A percentile compares a stretch with the other conserved stretches of the same genome.
These are phyloP conservation scores for Mycosphaerelloides madeirae DNA, from an alignment of 2,329 filamentous ascomycete species.

Conservation along the genomic window DNA sequence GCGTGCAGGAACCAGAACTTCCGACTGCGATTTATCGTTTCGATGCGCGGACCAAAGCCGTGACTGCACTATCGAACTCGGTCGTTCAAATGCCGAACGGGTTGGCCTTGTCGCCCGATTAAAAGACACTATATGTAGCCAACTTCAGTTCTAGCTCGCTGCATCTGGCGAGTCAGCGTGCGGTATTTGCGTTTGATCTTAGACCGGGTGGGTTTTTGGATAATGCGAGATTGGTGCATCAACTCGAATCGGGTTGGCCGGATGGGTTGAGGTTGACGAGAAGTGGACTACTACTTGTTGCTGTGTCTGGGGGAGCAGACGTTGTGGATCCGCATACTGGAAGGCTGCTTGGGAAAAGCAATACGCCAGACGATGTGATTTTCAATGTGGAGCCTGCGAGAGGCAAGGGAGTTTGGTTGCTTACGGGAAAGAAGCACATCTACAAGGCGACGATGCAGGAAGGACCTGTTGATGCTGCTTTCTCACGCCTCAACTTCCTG, in stretches of 20 bases:
- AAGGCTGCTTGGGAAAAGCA: slow-evolving; percentile 52
- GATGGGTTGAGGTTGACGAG: slow-evolving; percentile 18
- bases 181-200: slow-evolving; percentile 31
- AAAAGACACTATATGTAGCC: slow-evolving; percentile 23
- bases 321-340: slow-evolving; percentile 22
- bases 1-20: slow-evolving; percentile 50
- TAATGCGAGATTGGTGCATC: slow-evolving; percentile 22
- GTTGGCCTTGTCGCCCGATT: slow-evolving; percentile 21
- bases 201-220: slow-evolving; percentile 4
- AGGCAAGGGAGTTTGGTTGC: slow-evolving; percentile 17
- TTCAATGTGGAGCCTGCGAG: slow-evolving; percentile 20
- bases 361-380: slow-evolving; percentile 21
- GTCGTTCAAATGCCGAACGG: slow-evolving; percentile 32
- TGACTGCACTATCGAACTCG: slow-evolving; percentile 51
- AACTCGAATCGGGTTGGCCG: slow-evolving; percentile 35
- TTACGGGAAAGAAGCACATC: slow-evolving; percentile 19
- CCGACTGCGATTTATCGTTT: slow-evolving; percentile 57
- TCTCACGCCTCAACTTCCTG: too few species aligned
- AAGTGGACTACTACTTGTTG: slow-evolving; percentile 15
- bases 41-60: slow-evolving; percentile 45
- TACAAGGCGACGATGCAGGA: slow-evolving; percentile 22
- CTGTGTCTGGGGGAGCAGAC: slow-evolving; percentile 18
- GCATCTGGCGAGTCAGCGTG: slow-evolving; percentile 33
- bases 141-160: slow-evolving; percentile 20
- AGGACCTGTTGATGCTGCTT: slow-evolving; percentile 3